Evolutionary conservation across 495 filamentous ascomycete species (phyloP), one percentile per base, ranked within the genome.

Genomic region (Pseudoneurospora amorphoporcata): DNA sequence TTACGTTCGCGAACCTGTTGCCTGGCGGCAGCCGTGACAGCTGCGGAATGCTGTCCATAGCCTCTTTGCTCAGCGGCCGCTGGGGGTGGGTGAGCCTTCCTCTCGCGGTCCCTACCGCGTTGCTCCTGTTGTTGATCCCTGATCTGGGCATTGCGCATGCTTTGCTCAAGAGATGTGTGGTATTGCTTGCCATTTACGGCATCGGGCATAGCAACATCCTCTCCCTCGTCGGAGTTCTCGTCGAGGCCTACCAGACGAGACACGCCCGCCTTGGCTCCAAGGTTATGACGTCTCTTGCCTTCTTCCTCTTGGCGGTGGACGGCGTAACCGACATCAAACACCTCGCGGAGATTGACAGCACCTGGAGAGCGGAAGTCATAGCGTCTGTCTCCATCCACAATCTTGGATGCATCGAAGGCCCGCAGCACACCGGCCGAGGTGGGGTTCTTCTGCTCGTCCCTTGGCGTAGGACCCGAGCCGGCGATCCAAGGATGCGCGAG

Each of bases 241-340:
- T 96, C 93, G 68, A 94, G 87, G 8, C 85, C 88, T 71, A 89
- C 91, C 61, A 92, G 86, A 80, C 80, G 75, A n/a, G 81, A 81
- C 5, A 81, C 78, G 12, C 79, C 81, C 6, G 77, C 87, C 81
- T 85, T 88, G 77, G 77, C 79, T 75, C 91, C 91, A 77, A 91
- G 88, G 75, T 90, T 90, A 83, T 94, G 97, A 42, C 93, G 88
- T 41, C 94, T 90, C 82, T 97, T 98, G 77, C 88, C 90, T 81
- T 98, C 95, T 81, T 99, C 95, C 80, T 98, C 95, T 81, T 98
- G 93, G 39, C 95, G 87, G 78, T 98, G 95, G 17, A 99, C 95
- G 32, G 95, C 93, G 77, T 99, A 98, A 41, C 93, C 91, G 69
- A 99, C 95, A 78, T 99, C 95, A 76, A 99, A 99, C 16, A 98